phyloP scores from a whole-genome alignment of 495 filamentous ascomycete species.

The Lasiosphaeria miniovina region DNA sequence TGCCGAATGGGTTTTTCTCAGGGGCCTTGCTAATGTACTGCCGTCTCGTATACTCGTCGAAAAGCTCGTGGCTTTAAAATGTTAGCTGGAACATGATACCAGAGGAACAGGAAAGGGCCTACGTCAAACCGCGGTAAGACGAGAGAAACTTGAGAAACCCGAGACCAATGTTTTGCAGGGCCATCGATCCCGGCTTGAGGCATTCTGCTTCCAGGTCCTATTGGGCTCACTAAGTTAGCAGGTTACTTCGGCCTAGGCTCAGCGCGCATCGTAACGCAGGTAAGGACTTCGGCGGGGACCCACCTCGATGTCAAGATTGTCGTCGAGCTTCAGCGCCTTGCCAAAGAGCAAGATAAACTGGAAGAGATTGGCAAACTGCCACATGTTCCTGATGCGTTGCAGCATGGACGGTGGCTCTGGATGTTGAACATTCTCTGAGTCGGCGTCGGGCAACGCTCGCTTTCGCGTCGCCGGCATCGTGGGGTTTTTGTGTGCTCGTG shows the following conservation, averaged over 20 bases:
- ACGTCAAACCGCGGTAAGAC: constrained; percentile 88
- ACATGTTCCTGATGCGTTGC: constrained; percentile 74
- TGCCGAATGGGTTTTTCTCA: constrained; percentile 79
- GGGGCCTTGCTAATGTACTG: constrained; percentile 86
- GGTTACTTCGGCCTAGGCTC: background rate
- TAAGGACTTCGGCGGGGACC: constrained; percentile 17
- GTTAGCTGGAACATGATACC: constrained; percentile 16
- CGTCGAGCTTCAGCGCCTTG: constrained; percentile 80
- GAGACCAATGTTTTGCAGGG: constrained; percentile 79
- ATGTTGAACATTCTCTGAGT: constrained; percentile 23
- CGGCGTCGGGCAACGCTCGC: constrained; percentile 60
- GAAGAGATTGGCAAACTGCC: constrained; percentile 93
- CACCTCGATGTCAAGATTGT: constrained; percentile 84
- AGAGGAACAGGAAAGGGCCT: constrained; percentile 37
- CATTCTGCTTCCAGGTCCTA: constrained; percentile 91
- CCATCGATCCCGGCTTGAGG: constrained; percentile 70
- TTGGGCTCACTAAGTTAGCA: constrained; percentile 5
- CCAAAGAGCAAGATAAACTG: constrained; percentile 93
- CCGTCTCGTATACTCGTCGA: constrained; percentile 89
- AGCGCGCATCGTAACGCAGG: background rate
- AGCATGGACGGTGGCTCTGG: constrained; percentile 49
- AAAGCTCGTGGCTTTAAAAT: constrained; percentile 67
- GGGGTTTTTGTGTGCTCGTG: constrained; percentile 4
- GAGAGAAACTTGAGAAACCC: constrained; percentile 89
- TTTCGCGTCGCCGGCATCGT: constrained; percentile 61